Conservation (phyloP, 2,329 filamentous ascomycete genomes). For the Calonectria multiphialidica region DNA sequence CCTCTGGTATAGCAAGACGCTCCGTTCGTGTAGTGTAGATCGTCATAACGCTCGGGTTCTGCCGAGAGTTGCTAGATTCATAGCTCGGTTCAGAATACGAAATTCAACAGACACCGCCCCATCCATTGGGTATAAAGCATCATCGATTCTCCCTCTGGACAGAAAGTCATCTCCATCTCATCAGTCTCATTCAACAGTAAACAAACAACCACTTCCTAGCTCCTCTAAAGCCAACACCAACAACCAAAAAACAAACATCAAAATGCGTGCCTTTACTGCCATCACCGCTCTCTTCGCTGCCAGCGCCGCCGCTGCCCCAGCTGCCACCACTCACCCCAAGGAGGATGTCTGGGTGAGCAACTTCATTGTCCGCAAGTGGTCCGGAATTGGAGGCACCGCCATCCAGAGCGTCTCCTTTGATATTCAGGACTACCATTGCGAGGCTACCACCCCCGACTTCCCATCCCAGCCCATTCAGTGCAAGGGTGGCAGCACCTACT, state of each 20-base stretch:
- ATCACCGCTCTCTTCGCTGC: slow-evolving; percentile 1
- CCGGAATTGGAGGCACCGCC: neutral
- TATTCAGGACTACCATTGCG: neutral
- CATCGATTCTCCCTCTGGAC: neutral
- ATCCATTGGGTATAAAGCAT: neutral
- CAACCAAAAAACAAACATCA: neutral
- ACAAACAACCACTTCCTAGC: neutral
- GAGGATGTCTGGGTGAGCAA: slow-evolving; percentile 7
- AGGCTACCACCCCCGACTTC: neutral
- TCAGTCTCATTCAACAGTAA: neutral
- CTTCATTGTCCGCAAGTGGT: slow-evolving; percentile 1
- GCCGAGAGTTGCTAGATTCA: neutral
- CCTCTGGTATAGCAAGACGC: neutral
- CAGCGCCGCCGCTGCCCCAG: neutral
- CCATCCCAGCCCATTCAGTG: neutral
- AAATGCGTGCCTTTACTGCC: neutral
- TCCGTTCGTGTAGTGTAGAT: neutral
- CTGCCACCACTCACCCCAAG: neutral
- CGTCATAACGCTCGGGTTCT: neutral
- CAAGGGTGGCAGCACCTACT: neutral
- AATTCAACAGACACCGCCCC: neutral
- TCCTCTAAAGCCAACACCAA: neutral
- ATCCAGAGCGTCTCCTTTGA: slow-evolving; percentile 2
- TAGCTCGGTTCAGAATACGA: neutral
- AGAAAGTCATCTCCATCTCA: neutral